Evolutionary conservation across 441 rosid species (phyloP), one percentile per base, ranked within the genome.

Genomic region (Aleurites moluccanus): DNA sequence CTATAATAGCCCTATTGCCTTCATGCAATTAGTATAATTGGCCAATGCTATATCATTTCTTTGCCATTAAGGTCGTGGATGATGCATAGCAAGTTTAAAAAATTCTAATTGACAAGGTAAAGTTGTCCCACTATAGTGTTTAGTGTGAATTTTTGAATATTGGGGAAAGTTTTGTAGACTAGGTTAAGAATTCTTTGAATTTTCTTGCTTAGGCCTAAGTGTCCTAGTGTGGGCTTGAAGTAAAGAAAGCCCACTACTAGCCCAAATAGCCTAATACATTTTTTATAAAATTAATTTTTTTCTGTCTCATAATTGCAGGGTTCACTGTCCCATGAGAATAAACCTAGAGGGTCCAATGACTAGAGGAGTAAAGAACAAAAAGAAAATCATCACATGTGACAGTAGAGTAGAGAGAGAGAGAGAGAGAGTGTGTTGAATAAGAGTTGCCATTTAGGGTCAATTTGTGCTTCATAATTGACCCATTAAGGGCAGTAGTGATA

Each of bases 311-410:
- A 9, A 7, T 21, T 60, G 75, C 85, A 86, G 87, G 80, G 59
- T 82, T 80, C 76, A 84, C 82, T 1, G 57, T 86, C 27, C 89
- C 89, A 33, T 84, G 72, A 82, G 65, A 47, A 47, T 9, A 21
- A 65, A 33, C 21, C 38, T 27, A 30, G 33, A 40, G 70, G 55
- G 64, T 13, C n/a, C 56, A 70, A 38, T n/a, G 20, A 65, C 21
- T 44, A 13, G 21, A 25, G 64, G 62, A 57, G 50, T 45, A 55
- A 2, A 59, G 9, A 42, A 56, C 33, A 38, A 52, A 40, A 18
- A 11, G 55, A 38, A 53, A 25, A 23, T 21, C 3, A 23, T 35
- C 11, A 33, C 38, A 55, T 4, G 67, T 45, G 25, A 52, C 64
- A 70, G 61, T 55, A 62, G 25, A 52, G 42, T 30, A 30, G 33